phyloP scores from a whole-genome alignment of 441 rosid species.

The Brassica hybrid region DNA sequence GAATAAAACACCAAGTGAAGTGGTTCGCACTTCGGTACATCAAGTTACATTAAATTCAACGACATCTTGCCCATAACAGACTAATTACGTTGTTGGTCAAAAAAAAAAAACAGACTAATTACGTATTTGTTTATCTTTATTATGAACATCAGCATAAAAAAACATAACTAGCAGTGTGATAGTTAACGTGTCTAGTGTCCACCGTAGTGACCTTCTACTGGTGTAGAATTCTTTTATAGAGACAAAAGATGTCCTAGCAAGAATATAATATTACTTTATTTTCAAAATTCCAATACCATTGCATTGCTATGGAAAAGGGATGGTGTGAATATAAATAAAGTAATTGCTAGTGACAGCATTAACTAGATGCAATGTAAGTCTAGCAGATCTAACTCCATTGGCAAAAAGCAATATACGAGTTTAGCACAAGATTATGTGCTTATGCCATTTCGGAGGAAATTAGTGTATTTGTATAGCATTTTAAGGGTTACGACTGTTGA shows the following conservation, averaged over 20 bases:
- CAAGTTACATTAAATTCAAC: too few relatives aligned
- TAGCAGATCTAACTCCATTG: conserved; percentile 40
- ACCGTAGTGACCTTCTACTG: not conserved
- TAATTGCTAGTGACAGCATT: conserved; percentile 27
- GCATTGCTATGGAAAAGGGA: conserved; percentile 3
- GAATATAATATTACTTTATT: not conserved
- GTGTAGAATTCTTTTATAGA: not conserved
- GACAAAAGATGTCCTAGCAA: conserved; percentile 1
- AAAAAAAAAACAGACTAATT: too few relatives aligned
- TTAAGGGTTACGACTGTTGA: conserved; percentile 32
- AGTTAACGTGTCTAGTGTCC: conserved; percentile 1
- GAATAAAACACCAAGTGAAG: too few relatives aligned
- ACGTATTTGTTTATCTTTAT: not conserved
- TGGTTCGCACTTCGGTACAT: too few relatives aligned
- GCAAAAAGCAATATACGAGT: conserved; percentile 27
- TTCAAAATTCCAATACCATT: conserved; percentile 9
- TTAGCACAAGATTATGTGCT: conserved; percentile 25
- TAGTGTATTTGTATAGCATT: not conserved
- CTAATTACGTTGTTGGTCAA: too few relatives aligned
- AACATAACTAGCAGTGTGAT: conserved; percentile 4
- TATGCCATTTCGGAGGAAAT: conserved; percentile 9
- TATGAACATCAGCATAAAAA: not conserved
- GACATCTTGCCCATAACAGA: too few relatives aligned
- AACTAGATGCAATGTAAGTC: conserved; percentile 34
- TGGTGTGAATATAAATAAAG: conserved; percentile 21